A percentile compares a stretch with the other conserved stretches of the same genome.
phyloP scores from a whole-genome alignment of 139 green algal species.

The Deuterostichococcus epilithicus region DNA sequence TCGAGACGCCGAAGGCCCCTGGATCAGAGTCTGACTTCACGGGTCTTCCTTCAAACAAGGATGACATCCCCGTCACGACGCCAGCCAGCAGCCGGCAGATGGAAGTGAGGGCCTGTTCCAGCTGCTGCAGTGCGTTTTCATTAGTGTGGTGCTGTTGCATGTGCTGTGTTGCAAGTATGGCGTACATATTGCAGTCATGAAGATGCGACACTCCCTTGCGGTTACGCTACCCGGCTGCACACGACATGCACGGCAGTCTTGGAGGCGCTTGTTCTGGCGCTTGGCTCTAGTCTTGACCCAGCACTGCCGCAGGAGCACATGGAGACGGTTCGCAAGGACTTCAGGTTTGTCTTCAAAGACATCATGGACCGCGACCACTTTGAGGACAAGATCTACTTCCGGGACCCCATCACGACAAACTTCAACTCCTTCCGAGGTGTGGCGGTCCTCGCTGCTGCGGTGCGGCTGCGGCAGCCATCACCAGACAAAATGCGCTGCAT shows the following conservation, averaged over 20 bases:
- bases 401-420: constrained; percentile 21
- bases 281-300: no score
- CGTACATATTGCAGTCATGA: no score
- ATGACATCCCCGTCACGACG: not conserved
- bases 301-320: constrained; percentile 19
- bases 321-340: constrained; percentile 14
- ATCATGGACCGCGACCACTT: constrained; percentile 18
- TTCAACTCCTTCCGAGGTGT: constrained; percentile 23
- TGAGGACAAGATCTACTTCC: constrained; percentile 25
- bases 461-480: no score
- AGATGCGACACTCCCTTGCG: no score
- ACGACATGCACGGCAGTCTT: no score
- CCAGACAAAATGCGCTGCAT: no score
- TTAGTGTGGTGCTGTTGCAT: no score
- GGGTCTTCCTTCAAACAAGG: not conserved
- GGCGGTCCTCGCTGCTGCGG: no score
- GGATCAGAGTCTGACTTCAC: constrained; percentile 11
- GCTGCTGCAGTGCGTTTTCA: no score
- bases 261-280: no score
- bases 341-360: constrained; percentile 23
- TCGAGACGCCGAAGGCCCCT: not conserved
- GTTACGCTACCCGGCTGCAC: no score
- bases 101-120: constrained; percentile 1
- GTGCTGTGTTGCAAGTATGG: no score
- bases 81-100: constrained; percentile 1